phyloP scores from a whole-genome alignment of 2,329 filamentous ascomycete species.

The Colletotrichum sansevieriae region DNA sequence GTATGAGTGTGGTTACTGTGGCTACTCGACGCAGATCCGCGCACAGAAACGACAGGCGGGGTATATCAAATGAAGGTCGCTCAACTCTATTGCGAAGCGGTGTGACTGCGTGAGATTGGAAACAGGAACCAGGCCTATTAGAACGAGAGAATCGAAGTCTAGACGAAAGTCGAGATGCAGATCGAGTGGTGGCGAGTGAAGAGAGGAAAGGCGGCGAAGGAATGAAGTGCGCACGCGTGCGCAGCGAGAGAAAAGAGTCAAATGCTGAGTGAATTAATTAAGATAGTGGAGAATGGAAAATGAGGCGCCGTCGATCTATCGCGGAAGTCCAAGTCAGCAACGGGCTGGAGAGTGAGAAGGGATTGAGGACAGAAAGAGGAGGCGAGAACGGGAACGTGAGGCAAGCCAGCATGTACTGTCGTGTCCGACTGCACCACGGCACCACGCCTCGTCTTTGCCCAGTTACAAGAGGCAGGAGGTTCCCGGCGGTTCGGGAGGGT shows the following conservation, averaged over 20 bases:
- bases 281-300: conserved; percentile 28
- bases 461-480: conserved; percentile 45
- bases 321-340: conserved; percentile 32
- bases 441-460: conserved; percentile 43
- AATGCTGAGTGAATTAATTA: conserved; percentile 37
- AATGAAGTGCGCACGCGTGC: conserved; percentile 22
- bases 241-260: conserved; percentile 13
- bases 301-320: conserved; percentile 30
- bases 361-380: conserved; percentile 26
- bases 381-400: conserved; percentile 31
- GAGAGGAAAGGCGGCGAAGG: conserved; percentile 34
- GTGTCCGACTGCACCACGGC: background rate
- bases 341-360: conserved; percentile 1
- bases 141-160: conserved; percentile 40
- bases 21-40: conserved; percentile 28
- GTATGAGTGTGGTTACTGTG: conserved; percentile 42
- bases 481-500: conserved; percentile 44
- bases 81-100: conserved; percentile 37
- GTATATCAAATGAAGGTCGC: conserved; percentile 39
- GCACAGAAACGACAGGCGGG: conserved; percentile 30
- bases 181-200: conserved; percentile 19
- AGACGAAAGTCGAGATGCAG: conserved; percentile 22
- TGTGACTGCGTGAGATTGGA: conserved; percentile 37
- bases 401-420: conserved; percentile 40
- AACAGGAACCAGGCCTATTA: conserved; percentile 42